Conservation (phyloP, 2,329 filamentous ascomycete genomes). For the Colletotrichum kahawae region DNA sequence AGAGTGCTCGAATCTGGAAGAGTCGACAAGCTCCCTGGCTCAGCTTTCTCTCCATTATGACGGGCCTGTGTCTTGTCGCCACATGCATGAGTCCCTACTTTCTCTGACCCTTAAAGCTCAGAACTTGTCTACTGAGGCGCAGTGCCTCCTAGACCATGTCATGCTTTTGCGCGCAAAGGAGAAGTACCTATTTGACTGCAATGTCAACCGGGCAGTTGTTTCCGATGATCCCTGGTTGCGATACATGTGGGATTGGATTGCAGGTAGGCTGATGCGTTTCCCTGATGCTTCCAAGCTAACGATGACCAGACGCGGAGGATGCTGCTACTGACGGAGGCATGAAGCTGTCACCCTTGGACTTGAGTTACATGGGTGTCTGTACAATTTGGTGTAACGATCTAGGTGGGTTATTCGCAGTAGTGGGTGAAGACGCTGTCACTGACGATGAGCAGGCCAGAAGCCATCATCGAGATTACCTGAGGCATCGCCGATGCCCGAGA, state of each 20-base stretch:
- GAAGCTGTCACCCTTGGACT: constrained; percentile 69
- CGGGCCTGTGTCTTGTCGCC: constrained; percentile 53
- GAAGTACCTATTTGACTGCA: constrained; percentile 68
- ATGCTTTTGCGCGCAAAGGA: constrained; percentile 67
- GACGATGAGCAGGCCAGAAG: constrained; percentile 46
- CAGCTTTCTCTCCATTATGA: constrained; percentile 41
- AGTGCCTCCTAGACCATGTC: constrained; percentile 58
- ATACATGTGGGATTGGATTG: constrained; percentile 79
- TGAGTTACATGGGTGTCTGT: constrained; percentile 77
- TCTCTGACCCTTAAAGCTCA: constrained; percentile 47
- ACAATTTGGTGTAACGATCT: constrained; percentile 75
- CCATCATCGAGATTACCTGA: constrained; percentile 52
- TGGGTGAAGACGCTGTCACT: constrained; percentile 16
- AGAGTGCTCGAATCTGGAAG: constrained; percentile 18
- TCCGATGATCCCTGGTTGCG: constrained; percentile 76
- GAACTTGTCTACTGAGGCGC: constrained; percentile 55
- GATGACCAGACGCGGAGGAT: constrained; percentile 60
- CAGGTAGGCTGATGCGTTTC: constrained; percentile 51
- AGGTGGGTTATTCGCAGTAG: constrained; percentile 47
- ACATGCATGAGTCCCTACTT: constrained; percentile 63
- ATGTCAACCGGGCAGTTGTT: constrained; percentile 69
- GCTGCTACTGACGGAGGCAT: constrained; percentile 73
- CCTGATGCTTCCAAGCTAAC: constrained; percentile 23
- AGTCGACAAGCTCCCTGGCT: constrained; percentile 35
- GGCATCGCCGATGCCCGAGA: constrained; percentile 50